Evolutionary conservation across 352 stramenopile genomes (phyloP).

Genomic region (Globisporangium yorkense): DNA sequence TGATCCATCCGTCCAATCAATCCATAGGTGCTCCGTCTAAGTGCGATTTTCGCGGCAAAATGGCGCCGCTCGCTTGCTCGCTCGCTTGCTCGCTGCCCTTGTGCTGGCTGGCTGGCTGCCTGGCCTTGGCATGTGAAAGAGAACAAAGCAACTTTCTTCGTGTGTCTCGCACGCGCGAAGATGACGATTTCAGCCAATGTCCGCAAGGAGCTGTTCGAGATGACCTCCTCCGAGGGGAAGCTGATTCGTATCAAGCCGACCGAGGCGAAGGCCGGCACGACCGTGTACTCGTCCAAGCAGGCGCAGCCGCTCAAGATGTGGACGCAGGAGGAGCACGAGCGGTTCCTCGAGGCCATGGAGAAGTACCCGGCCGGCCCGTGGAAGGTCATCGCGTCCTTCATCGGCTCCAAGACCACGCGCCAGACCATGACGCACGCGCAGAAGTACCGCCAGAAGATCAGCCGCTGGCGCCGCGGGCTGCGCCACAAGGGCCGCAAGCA

Average conservation of each 20-base stretch:
- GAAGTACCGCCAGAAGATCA: conserved; percentile 85
- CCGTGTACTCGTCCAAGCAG: conserved; percentile 81
- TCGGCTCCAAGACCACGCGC: conserved; percentile 83
- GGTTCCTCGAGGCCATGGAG: conserved; percentile 82
- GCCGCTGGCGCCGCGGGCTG: conserved; percentile 66
- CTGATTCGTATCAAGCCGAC: conserved; percentile 84
- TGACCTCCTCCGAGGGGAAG: conserved; percentile 68
- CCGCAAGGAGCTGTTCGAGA: conserved; percentile 82
- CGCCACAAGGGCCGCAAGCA: conserved; percentile 80
- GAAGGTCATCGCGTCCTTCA: conserved; percentile 81
- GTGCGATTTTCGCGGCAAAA: too few species aligned
- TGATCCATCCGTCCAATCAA: conserved; percentile 25
- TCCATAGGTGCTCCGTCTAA: too few species aligned
- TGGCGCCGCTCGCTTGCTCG: too few species aligned
- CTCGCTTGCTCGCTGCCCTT: not conserved
- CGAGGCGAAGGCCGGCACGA: conserved; percentile 78
- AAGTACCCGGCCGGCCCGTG: conserved; percentile 79
- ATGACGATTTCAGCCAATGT: conserved; percentile 86
- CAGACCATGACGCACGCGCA: conserved; percentile 92
- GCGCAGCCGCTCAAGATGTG: conserved; percentile 82
- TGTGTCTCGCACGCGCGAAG: conserved; percentile 19
- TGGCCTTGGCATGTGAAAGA: not conserved
- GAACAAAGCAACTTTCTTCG: conserved; percentile 11
- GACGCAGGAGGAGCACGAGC: conserved; percentile 82
- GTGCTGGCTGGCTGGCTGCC: conserved; percentile 8